Base-by-base conservation (phyloP, 2,329 filamentous ascomycete genomes). In the Alternaria triticimaculans region DNA sequence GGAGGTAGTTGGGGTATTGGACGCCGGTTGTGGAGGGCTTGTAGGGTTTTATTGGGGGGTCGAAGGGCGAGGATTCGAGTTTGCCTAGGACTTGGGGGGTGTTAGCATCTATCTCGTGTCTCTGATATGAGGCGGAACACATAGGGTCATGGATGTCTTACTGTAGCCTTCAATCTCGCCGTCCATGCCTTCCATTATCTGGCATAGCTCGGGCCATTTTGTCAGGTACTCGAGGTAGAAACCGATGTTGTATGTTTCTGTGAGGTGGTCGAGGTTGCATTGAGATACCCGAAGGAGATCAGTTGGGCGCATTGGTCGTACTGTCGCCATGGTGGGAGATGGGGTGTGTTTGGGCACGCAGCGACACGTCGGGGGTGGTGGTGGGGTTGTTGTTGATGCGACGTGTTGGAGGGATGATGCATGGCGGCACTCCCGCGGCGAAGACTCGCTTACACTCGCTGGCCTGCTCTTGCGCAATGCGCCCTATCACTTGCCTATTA, bases 151-250 rank as follows among this genome's bases (percentile, higher is more conserved):
- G n/a, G n/a, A n/a, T n/a, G 7, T 26, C 56, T 61, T 86, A 97
- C 94, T 96, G 82, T 99, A 99, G 59, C 92, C 96, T 69, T 97
- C 91, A 61, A 98, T 95, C 67, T 94, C 91, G n/a, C 94, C 94
- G 67, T 91, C 87, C 59, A 88, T 87, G 69, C 95, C 93, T 79
- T 97, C 93, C 63, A 96, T 93, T 15, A 97, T 92, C 77, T 93
- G 93, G 83, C 97, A 98, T 46, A 98, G 87, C 25, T 94, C 91
- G 2, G 96, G 96, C 96, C 96, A 99, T 85, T 92, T 93, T 57
- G 94, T 93, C 69, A 97, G 89, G 82, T 99, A 99, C 76, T 96
- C 92, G 63, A 97, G 88, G 83, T 99, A 99, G 84, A 98, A 99
- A 66, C 89, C 88, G 69, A 97, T 87, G 80, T 97, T 94, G 84